phyloP scores from a whole-genome alignment of 768 basidiomycete genomes.

The Chlorophyllum brunneum region DNA sequence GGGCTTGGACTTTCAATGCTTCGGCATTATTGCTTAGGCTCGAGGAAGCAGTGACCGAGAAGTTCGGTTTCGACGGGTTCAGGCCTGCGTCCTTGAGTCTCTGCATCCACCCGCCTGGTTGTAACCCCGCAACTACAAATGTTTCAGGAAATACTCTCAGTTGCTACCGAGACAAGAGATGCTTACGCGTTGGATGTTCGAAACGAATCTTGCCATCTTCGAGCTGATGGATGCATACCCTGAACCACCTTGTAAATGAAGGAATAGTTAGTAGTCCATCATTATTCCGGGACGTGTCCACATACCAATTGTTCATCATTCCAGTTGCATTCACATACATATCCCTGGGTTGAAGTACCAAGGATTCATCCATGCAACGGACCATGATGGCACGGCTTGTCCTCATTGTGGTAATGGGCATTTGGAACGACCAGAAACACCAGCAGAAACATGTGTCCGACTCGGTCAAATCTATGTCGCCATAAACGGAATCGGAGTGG shows the following conservation, averaged over 20 bases:
- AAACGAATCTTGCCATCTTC: slow-evolving; percentile 36
- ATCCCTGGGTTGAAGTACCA: slow-evolving; percentile 46
- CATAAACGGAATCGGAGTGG: slow-evolving; percentile 39
- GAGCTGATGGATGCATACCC: slow-evolving; percentile 41
- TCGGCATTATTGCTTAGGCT: neutral
- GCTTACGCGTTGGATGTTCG: slow-evolving; percentile 51
- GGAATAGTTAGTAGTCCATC: too few species aligned
- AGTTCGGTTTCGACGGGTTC: slow-evolving; percentile 40
- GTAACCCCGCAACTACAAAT: slow-evolving; percentile 33
- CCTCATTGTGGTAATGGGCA: slow-evolving; percentile 30
- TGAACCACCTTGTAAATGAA: slow-evolving; percentile 48
- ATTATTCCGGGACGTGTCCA: slow-evolving; percentile 1
- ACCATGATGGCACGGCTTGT: slow-evolving; percentile 39
- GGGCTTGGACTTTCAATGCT: neutral
- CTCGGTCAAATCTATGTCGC: slow-evolving; percentile 43
- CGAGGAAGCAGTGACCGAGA: slow-evolving; percentile 17
- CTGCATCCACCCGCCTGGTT: slow-evolving; percentile 60
- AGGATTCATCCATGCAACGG: too few species aligned
- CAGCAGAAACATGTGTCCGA: slow-evolving; percentile 56
- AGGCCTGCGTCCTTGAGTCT: slow-evolving; percentile 42
- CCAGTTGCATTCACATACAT: slow-evolving; percentile 60
- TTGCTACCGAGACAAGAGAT: neutral
- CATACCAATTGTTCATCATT: slow-evolving; percentile 62
- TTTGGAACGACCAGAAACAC: slow-evolving; percentile 52
- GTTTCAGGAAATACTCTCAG: neutral